Base-by-base conservation (phyloP, 768 basidiomycete species). In the Suillus subaureus region DNA sequence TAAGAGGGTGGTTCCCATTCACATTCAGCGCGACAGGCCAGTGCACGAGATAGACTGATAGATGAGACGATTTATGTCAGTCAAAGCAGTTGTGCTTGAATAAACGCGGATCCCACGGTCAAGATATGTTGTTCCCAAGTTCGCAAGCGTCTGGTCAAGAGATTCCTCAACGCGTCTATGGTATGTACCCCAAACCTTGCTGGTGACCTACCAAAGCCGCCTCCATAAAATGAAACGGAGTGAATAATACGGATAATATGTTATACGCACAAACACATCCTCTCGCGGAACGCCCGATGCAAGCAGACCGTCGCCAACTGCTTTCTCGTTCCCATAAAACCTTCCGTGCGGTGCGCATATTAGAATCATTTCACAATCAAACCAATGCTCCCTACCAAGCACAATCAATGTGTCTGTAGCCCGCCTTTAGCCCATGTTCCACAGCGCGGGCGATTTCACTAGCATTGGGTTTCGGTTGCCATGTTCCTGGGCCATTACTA, bases 121-220 rank as follows among this genome's bases (percentile, higher is more conserved):
- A 33, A 96, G 83, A 77, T 96, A 96, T 79, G 93, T 89, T 39
- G 85, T 86, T 21, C 90, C 92, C 39, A 96, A 87, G 71, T 88
- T 87, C 28, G 85, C 83, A 16, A 96, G 87, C 18, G 91, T 89
- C 72, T 88, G 82, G 73, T 94, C 87, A 13, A 96, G 83, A 64
- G 85, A 83, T 68, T 88, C 86, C 71, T 92, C 91, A 35, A 92
- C 91, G 49, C 87, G 84, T 56, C 81, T 77, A 74, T 93, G 92
- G 74, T 84, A 86, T 8, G 89, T 88, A 43, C 83, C 77, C 88
- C 87, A 91, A 35, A 91, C 71, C 70, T 89, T 91, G 75, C 89
- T 90, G 0, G 89, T 91, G 64, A 91, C 33, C 33, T 33, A 33
- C 33, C 33, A 33, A 33, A 33, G 33, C 33, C 33, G 6, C 33